Evolutionary conservation across 2,329 filamentous ascomycete genomes (phyloP), one percentile per base, ranked within the genome.

Genomic region (Volutella citrinella): DNA sequence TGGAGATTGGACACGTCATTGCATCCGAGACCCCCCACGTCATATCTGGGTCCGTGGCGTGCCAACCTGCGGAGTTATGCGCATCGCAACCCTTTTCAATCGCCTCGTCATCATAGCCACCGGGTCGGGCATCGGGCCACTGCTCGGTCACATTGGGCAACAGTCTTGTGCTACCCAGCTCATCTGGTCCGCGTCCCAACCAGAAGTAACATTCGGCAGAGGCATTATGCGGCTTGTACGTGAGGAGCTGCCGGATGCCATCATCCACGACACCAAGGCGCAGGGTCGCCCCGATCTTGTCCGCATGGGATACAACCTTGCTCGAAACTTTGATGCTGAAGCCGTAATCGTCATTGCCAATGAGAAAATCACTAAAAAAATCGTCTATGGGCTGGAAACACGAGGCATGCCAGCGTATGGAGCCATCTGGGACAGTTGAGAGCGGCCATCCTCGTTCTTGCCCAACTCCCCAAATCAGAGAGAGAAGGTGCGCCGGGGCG

Each of bases 301-400:
- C 11, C 54, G 55, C 27, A 68, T 69, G 59, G 63, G 64, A 5
- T 72, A 63, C 54, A 72, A 85, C 55, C 50, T 82, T 18, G 66
- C 66, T 10, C 64, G 78, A 27, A 68, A 72, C 23, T 80, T 74
- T 48, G 60, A 65, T 8, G 63, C 81, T 3, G 83, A 88, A 66
- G 84, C 82, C 4, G 81, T 87, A 22, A 80, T 87, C 52, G 73
- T 87, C 40, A 82, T 89, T 49, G 80, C 79, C 35, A 89, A 88
- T 55, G 76, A 80, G 37, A 71, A 62, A 36, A 71, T 87, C 20
- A 87, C 83, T 13, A 72, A 71, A 51, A 77, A 76, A 62, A 69
- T 88, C 3, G 82, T 88, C 1, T 84, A 80, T 54, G 80, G 74
- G 8, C 62, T 89, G 31, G 82, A 87, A 61, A 70, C 68, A 22